Evolutionary conservation across 1,284 basidiomycete species (phyloP), one percentile per base, ranked within the genome.

Genomic region (Entoloma clypeatum): DNA sequence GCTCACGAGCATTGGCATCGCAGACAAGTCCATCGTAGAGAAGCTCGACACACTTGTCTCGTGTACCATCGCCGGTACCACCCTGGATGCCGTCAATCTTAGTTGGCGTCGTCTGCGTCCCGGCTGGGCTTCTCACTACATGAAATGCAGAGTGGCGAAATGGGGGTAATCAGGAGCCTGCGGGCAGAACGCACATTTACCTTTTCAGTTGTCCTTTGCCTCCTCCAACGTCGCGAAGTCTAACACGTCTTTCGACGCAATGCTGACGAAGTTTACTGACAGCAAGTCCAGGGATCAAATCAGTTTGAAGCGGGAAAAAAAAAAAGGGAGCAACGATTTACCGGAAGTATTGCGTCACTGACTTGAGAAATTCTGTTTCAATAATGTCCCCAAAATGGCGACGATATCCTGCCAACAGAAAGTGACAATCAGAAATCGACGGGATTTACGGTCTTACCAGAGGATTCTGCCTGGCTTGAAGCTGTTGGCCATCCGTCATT

Each of bases 401-500:
- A 86, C 59, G 21, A 83, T 79, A 39, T 92, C 90, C 86, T 96
- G 53, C 30, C 45, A 52, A 44, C 50, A n/a, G 49, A 29, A 38
- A 37, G 49, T 45, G 44, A 47, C 42, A 48, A 52, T 64, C 48
- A 69, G 61, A 47, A 56, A 53, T 60, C 49, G 54, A 56, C 53
- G 57, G 56, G 63, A 61, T 60, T 63, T 58, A 68, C 61, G 60
- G 64, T 67, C 82, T 61, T 67, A 86, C 86, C 79, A 78, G 65
- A 43, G 74, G 71, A 33, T 66, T 69, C 47, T 74, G 66, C 49
- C 79, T 69, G 57, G 64, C 72, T 65, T 86, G 82, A 50, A 90
- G 70, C 64, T 81, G 74, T 71, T 86, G 64, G 95, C 99, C 49
- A 98, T 99, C 49, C 78, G 95, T 28, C 93, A 98, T 63, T 99